Evolutionary conservation across 140 eudicot genomes (phyloP), one percentile per base, ranked within the genome.

Genomic region (Bidens hawaiensis): DNA sequence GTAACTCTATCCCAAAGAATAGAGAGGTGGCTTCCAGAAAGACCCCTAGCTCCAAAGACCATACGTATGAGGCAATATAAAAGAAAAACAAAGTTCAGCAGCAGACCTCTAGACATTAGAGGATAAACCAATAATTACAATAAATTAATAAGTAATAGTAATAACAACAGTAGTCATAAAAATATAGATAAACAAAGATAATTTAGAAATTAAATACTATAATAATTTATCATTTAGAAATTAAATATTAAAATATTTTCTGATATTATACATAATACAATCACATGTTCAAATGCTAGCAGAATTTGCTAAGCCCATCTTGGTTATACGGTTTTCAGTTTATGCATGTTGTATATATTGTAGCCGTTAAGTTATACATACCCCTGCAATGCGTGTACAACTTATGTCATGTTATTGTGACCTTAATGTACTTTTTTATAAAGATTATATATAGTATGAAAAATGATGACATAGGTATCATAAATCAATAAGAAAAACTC

Each of bases 401-500:
- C 16, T 21, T 25, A 14, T 12, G 31, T 62, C 52, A 28, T 26
- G 27, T 51, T 16, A 34, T 57, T 47, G 68, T 48, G 24, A 61
- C 46, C 19, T 62, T 18, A 61, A 28, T 51, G 12, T 50, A 28
- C 45, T 70, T 70, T 67, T 47, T 59, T 15, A 27, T 64, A 64
- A 46, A 46, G 16, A 31, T 56, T 19, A 49, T 36, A 62, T 17
- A 25, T 40, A 48, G 28, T 26, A 59, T 46, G 47, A 64, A 27
- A 27, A n/a, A n/a, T n/a, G n/a, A n/a, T n/a, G n/a, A n/a, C n/a
- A n/a, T n/a, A n/a, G n/a, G 40, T 62, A 30, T 46, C 27, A 34
- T 31, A 43, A 45, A 15, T 31, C 28, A 17, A 31, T 5, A 10
- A 30, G 38, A 64, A 38, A 67, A 58, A 82, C 96, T 85, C 78